Evolutionary conservation across 2,329 filamentous ascomycete species (phyloP).

Genomic region (Lizonia empirigonia): DNA sequence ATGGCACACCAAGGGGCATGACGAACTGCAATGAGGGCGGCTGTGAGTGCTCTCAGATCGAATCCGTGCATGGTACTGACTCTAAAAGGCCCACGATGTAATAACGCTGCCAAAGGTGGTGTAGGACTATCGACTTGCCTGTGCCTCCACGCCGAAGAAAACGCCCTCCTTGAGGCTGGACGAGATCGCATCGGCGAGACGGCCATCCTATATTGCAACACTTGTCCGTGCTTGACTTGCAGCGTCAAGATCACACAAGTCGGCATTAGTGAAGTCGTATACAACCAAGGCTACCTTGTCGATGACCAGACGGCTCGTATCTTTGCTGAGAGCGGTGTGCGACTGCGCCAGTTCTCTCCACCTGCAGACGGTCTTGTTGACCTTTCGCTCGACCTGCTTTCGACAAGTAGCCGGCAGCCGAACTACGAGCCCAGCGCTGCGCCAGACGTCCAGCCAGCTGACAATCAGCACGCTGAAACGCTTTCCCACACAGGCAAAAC

Average conservation of each 20-base stretch:
- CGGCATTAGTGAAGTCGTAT: constrained; percentile 94
- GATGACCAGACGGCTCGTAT: constrained; percentile 79
- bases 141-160: constrained; percentile 98
- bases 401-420: too few species aligned
- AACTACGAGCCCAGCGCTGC: too few species aligned
- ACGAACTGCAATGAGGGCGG: constrained; percentile 92
- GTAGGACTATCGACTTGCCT: constrained; percentile 82
- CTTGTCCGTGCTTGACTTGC: constrained; percentile 95
- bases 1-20: constrained; percentile 90
- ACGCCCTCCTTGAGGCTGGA: constrained; percentile 91
- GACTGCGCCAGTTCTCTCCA: constrained; percentile 83
- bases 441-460: too few species aligned
- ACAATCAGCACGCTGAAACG: too few species aligned
- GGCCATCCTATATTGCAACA: constrained; percentile 89
- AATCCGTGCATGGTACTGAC: constrained; percentile 1
- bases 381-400: constrained; percentile 24
- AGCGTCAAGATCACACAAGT: constrained; percentile 99
- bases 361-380: constrained; percentile 41
- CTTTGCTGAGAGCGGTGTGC: constrained; percentile 81
- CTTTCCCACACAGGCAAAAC: too few species aligned
- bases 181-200: constrained; percentile 84
- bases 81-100: constrained; percentile 70
- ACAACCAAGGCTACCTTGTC: constrained; percentile 93
- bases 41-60: constrained; percentile 57
- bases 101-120: constrained; percentile 72